Evolutionary conservation across 805 yeast genomes (phyloP), one percentile per base, ranked within the genome.

Genomic region (Lipomyces starkeyi): DNA sequence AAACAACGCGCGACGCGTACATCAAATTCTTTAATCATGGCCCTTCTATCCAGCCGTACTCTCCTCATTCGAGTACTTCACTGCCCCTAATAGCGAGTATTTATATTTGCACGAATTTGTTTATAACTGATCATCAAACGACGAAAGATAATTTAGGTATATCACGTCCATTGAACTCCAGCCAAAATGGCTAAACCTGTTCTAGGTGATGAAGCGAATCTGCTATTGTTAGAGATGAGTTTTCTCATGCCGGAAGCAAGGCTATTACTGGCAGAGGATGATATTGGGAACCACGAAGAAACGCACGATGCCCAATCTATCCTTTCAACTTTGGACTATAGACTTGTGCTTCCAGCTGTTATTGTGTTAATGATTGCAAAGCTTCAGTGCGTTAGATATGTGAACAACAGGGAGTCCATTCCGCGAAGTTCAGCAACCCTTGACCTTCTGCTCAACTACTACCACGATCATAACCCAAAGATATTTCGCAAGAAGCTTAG

Each of bases 1-100:
- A 20, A 25, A 52, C 32, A 52, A 25, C 55, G 55, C 55, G 55
- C 25, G 55, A 11, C 55, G 55, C 55, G 55, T 52, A n/a, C 55
- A 52, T 52, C n/a, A 3, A 47, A 47, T 22, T 52, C 55, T 52
- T 32, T 11, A 52, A 22, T 52, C 14, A 29, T 53, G 56, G 56
- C 56, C 56, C 2, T 22, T 20, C 4, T 53, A 27, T 27, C 32
- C 27, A 11, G 17, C 0, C 56, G 32, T n/a, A 53, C 27, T 27
- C 25, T 53, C 0, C 14, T 53, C 9, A 22, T 53, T 53, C 56
- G 56, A 53, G 9, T 53, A 11, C 32, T 53, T n/a, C 56, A 53
- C 27, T n/a, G 56, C 32, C 56, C 56, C 56, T 53, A n/a, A 53
- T 2, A n/a, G 27, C 56, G 13, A 53, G 56, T 53, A 17, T 17